A percentile compares a stretch with the other conserved stretches of the same genome.
Conservation (phyloP, 2,329 filamentous ascomycete species). For the Metarhizium sp. region DNA sequence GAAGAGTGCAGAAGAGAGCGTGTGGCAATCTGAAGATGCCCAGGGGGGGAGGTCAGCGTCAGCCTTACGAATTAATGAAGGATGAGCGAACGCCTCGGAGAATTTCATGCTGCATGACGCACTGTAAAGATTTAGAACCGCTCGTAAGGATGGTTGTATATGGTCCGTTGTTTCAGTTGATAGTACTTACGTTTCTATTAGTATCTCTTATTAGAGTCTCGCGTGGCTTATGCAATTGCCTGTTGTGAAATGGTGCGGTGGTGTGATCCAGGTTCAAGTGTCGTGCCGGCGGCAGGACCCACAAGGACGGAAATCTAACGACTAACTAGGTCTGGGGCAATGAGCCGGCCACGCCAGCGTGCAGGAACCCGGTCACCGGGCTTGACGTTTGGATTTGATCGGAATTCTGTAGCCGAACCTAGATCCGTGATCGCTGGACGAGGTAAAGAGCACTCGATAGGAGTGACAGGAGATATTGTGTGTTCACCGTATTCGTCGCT, state of each 20-base stretch:
- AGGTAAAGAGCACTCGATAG: background rate
- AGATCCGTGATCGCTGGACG: background rate
- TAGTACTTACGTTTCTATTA: too few relatives aligned
- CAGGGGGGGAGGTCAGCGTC: too few relatives aligned
- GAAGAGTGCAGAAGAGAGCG: too few relatives aligned
- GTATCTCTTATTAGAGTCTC: too few relatives aligned
- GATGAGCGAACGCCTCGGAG: too few relatives aligned
- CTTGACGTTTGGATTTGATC: background rate
- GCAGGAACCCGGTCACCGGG: background rate
- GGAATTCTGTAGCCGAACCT: background rate
- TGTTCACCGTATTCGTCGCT: background rate
- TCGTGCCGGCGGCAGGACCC: conserved; percentile 5
- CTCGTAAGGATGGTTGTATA: too few relatives aligned
- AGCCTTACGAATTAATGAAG: too few relatives aligned
- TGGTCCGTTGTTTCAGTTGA: too few relatives aligned
- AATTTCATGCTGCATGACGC: too few relatives aligned
- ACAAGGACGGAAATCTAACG: conserved; percentile 1
- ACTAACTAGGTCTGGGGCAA: conserved; percentile 1
- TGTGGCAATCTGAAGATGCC: too few relatives aligned
- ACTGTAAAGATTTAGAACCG: too few relatives aligned
- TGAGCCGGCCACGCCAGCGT: background rate
- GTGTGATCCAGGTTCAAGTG: conserved; percentile 9
- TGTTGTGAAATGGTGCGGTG: conserved; percentile 5
- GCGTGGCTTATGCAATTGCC: too few relatives aligned
- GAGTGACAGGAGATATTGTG: background rate